Percentiles rank a stretch among this genome's conserved stretches.
These are phyloP conservation scores for Scopulariopsis brevicaulis DNA, from an alignment of 2,329 filamentous ascomycete species.

Conservation along the genomic window DNA sequence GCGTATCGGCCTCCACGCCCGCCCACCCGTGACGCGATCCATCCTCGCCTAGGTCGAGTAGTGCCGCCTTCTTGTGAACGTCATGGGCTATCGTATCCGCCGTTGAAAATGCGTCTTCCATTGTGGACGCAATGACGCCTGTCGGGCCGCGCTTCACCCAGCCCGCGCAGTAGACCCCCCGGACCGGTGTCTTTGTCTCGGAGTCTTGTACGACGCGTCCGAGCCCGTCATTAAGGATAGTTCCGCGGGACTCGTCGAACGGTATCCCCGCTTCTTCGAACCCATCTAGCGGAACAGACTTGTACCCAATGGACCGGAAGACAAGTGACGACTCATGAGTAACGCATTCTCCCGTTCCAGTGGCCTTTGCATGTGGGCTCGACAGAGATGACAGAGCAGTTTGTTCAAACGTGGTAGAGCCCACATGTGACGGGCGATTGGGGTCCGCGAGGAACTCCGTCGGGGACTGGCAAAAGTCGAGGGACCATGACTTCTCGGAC, in stretches of 20 bases:
- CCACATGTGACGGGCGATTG: slow-evolving; percentile 36
- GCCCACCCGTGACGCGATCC: slow-evolving; percentile 54
- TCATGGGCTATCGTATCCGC: slow-evolving; percentile 77
- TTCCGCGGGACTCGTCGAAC: slow-evolving; percentile 63
- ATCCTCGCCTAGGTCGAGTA: slow-evolving; percentile 17
- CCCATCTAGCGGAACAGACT: slow-evolving; percentile 64
- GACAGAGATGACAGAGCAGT: slow-evolving; percentile 44
- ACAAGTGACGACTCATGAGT: slow-evolving; percentile 57
- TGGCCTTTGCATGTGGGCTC: slow-evolving; percentile 36
- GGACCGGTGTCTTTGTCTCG: slow-evolving; percentile 29
- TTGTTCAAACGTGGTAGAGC: slow-evolving; percentile 56
- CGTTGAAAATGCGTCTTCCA: slow-evolving; percentile 87
- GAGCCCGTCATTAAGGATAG: slow-evolving; percentile 71
- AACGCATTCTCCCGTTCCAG: slow-evolving; percentile 34
- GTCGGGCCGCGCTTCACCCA: slow-evolving; percentile 96
- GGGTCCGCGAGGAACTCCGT: slow-evolving; percentile 47
- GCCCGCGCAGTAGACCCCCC: slow-evolving; percentile 82
- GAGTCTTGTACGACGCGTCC: slow-evolving; percentile 49
- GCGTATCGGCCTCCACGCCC: slow-evolving; percentile 51
- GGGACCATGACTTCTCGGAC: slow-evolving; percentile 61
- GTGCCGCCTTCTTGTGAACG: slow-evolving; percentile 39
- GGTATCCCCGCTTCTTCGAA: slow-evolving; percentile 63
- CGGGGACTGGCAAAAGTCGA: slow-evolving; percentile 79
- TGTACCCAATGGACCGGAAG: slow-evolving; percentile 94
- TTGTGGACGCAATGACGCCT: slow-evolving; percentile 90